Percentiles rank a stretch among this genome's conserved stretches.
These are phyloP conservation scores for Aspergillus sp. DNA, from an alignment of 2,329 filamentous ascomycete genomes.

Conservation along the genomic window DNA sequence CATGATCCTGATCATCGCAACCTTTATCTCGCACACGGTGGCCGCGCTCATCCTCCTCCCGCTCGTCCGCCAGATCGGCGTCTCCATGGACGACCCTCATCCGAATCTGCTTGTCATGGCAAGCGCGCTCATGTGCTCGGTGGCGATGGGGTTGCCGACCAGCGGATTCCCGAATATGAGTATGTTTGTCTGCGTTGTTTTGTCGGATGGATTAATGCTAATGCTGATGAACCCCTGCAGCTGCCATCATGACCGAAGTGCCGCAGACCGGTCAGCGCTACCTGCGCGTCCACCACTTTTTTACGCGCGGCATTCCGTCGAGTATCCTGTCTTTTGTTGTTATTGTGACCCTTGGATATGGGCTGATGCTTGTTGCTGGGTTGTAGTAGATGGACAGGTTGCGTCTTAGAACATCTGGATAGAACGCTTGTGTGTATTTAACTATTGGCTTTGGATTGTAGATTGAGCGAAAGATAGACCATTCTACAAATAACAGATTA, in stretches of 20 bases:
- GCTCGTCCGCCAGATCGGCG: constrained; percentile 76
- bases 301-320: constrained; percentile 82
- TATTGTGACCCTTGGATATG: constrained; percentile 82
- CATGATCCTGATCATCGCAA: constrained; percentile 84
- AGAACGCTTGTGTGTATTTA: too few relatives aligned
- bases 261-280: constrained; percentile 82
- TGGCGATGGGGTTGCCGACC: constrained; percentile 94
- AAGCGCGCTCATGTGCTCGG: constrained; percentile 88
- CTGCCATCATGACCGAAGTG: constrained; percentile 99
- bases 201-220: constrained; percentile 10
- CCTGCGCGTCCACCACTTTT: constrained; percentile 84
- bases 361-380: constrained; percentile 69
- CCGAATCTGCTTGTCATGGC: constrained; percentile 95
- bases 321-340: constrained; percentile 73
- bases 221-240: constrained; percentile 41
- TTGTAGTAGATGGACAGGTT: too few relatives aligned
- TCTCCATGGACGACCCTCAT: constrained; percentile 76
- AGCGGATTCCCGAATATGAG: constrained; percentile 99
- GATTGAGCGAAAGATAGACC: neutral
- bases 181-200: constrained; percentile 45
- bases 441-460: too few relatives aligned
- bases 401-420: too few relatives aligned
- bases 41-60: constrained; percentile 91
- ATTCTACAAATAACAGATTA: neutral
- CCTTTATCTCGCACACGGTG: constrained; percentile 96